Evolutionary conservation across 129 eudicot species (phyloP), one percentile per base, ranked within the genome.

Genomic region (Flaveria robusta): DNA sequence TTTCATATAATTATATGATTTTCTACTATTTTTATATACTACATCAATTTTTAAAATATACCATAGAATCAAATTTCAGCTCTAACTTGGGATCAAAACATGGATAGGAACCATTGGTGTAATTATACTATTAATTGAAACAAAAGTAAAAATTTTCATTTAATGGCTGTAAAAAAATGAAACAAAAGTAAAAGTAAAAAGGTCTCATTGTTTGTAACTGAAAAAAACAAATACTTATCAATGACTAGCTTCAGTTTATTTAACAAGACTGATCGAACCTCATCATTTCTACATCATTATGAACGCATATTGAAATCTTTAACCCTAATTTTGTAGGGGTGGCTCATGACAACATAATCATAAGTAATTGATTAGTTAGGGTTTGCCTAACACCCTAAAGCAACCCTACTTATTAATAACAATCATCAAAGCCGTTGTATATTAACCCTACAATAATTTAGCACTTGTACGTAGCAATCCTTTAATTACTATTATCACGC

Each of bases 351-450:
- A 49, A 78, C 52, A 78, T 70, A 68, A 80, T 67, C 70, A 80
- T 80, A 20, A 46, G 70, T 74, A 51, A 22, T 62, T 74, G 52
- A 52, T 63, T 50, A 70, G 23, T 52, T 65, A 74, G 70, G 52
- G 34, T 31, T 80, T 74, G 79, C 83, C 74, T 56, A 73, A 52
- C 62, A 73, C 50, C 79, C 79, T 78, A 52, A 12, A 74, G 78
- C 83, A 80, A 56, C 70, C 84, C 79, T 80, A 80, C 45, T 74
- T 80, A 75, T 74, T 74, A 11, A 66, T 54, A 54, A 66, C 60
- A 66, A 73, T 74, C 55, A 72, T 74, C 62, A 80, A 73, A 55
- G 75, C 63, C 74, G 74, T 54, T 56, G 62, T 55, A 45, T 68
- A 4, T 74, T 10, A 9, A 34, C 39, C 39, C 39, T 34, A 34